Base-by-base conservation (phyloP, 805 yeast genomes). In the Teunomyces lycoperdinae region DNA sequence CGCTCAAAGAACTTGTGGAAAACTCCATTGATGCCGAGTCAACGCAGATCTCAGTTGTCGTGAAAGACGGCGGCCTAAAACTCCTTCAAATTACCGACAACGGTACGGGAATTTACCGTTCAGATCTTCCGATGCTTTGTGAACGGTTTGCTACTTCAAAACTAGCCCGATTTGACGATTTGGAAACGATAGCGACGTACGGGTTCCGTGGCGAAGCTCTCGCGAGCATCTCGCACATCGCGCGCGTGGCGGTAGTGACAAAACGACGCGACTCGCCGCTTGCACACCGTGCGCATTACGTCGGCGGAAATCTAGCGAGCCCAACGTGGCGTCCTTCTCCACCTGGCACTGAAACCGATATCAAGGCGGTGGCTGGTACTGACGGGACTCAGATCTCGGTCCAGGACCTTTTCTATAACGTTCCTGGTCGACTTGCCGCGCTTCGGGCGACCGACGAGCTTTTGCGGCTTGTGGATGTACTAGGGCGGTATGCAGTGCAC, bases 151-250 rank as follows among this genome's bases (percentile, higher is more conserved):
- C 98, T 17, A 94, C 99, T 0, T 90, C 97, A 0, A 94, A 94
- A 64, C 67, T 94, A 20, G 51, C 66, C 0, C 74, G 68, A 7
- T 92, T 87, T 62, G 92, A 87, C 44, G 99, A 94, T 62, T 74
- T 94, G 49, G 70, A 72, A 43, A 63, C 75, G 3, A 79, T 94
- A 20, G 70, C 78, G 17, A 91, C 98, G 0, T 89, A 89, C 63
- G 99, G 99, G 4, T 94, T 94, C 63, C 76, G 99, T 47, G 99
- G 99, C 11, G 99, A 94, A 65, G 99, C 99, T 0, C 71, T 94
- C 43, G 97, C 98, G 1, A 84, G 94, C 61, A 91, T 94, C 6
- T 89, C 97, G 0, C 97, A 92, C 60, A 85, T 94, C 16, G 77
- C 97, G 0, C 85, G 90, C 49, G 70, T 94, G 1, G 76, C 89